Base-by-base conservation (phyloP, 2,329 filamentous ascomycete genomes). In the Pseudocercospora fijiensis region DNA sequence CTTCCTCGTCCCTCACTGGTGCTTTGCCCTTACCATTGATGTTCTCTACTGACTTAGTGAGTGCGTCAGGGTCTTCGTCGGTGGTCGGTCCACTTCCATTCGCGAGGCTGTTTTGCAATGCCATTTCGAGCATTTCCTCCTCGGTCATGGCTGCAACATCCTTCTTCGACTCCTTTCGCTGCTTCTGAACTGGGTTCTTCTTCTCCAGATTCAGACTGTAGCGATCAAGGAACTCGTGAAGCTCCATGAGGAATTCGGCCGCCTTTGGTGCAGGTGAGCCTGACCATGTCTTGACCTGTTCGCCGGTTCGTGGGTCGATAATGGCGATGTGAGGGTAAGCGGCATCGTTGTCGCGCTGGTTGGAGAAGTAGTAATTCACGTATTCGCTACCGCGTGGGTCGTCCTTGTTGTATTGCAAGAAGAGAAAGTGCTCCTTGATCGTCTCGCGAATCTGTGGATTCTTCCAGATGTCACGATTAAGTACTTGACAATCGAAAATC, bases 401-500 rank as follows among this genome's bases (percentile, higher is more conserved):
- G 68, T 92, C 88, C 78, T 96, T 96, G 70, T 89, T 87, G 79
- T 95, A 98, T 74, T 99, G 95, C 71, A 99, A 80, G 78, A 99
- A 99, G 70, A 99, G 85, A 76, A 99, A 99, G 78, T 96, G 93
- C 75, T 97, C 94, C 71, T 86, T 86, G 28, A 99, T 83, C 0
- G 96, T 86, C n/a, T 90, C 87, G 71, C 85, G 86, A 62, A 99
- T 87, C 1, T 88, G 84, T 18, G 85, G 78, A 70, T 97, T 90
- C 78, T 97, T 97, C 95, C 95, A 99, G 60, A 98, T 87, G 75
- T 99, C 95, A 51, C 95, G 86, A 75, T 99, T 99, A 18, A 99
- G 82, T 2, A 91, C 85, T 76, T 99, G 95, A 77, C 95, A 99
- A 77, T 95, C 90, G 76, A 99, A 99, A 72, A 96, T 88, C 37